phyloP scores from a whole-genome alignment of 1,284 basidiomycete genomes.

The Wallemia ichthyophaga region DNA sequence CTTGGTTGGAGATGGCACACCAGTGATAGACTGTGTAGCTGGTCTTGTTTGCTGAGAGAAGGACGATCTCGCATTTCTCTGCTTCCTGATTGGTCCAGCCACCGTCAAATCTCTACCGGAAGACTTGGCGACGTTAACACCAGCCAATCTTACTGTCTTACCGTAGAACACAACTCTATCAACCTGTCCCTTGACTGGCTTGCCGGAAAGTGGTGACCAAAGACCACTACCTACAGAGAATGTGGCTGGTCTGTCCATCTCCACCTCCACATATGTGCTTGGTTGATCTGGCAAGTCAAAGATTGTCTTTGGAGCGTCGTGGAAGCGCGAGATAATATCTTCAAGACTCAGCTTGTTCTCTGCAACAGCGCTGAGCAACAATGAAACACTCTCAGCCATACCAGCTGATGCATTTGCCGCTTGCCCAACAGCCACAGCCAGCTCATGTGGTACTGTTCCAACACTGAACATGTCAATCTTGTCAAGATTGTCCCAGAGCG shows the following conservation, averaged over 20 bases:
- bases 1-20: neutral
- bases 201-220: slow-evolving; percentile 65
- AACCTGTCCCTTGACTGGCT: slow-evolving; percentile 36
- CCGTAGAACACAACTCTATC: slow-evolving; percentile 77
- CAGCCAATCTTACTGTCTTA: slow-evolving; percentile 76
- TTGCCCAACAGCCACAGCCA: slow-evolving; percentile 38
- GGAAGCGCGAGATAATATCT: slow-evolving; percentile 46
- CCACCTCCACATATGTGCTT: slow-evolving; percentile 74
- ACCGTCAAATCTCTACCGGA: slow-evolving; percentile 55
- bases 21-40: neutral
- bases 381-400: slow-evolving; percentile 57
- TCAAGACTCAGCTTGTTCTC: slow-evolving; percentile 52
- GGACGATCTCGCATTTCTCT: slow-evolving; percentile 4
- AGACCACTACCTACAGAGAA: slow-evolving; percentile 20
- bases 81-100: slow-evolving; percentile 11
- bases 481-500: slow-evolving; percentile 61
- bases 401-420: slow-evolving; percentile 41
- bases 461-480: slow-evolving; percentile 76
- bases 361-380: slow-evolving; percentile 60
- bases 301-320: slow-evolving; percentile 75
- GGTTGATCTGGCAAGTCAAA: slow-evolving; percentile 65
- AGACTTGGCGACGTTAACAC: slow-evolving; percentile 29
- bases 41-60: slow-evolving; percentile 4
- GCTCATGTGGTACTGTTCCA: slow-evolving; percentile 48
- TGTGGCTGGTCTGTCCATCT: slow-evolving; percentile 40